Base-by-base conservation (phyloP, 1,284 basidiomycete species). In the Volvariella volvacea region DNA sequence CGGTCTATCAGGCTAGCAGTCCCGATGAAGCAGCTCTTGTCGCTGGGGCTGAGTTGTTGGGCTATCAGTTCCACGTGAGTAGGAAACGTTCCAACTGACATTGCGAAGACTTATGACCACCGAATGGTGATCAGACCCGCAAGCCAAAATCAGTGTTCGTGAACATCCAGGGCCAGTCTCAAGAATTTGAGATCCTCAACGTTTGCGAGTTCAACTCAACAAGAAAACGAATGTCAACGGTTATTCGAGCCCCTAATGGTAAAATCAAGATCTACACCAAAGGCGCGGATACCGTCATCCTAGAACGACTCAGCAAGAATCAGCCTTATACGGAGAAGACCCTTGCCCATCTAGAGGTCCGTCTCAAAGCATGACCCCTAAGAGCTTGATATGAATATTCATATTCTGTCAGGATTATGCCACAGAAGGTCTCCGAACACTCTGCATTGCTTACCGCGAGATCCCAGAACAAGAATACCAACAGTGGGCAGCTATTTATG, bases 201-300 rank as follows among this genome's bases (percentile, higher is more conserved):
- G 87, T 99, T 39, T 96, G 93, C 75, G 96, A 99, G 64, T 99
- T 99, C 76, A 99, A 98, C 63, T 96, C 92, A 39, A 92, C 92
- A 1, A 79, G 95, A 39, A 99, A 99, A 62, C 80, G 96, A 46
- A 99, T 99, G 96, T 97, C 94, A 16, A 94, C 92, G 1, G 68
- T 99, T 47, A 81, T 99, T 20, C 82, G 92, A 14, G 75, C 80
- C 28, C 88, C 94, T 0, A 84, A 93, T 55, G 92, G 95, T 44
- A 84, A 82, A 60, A 91, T 99, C 68, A 96, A 93, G 66, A 66
- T 99, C 9, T 98, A 90, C 61, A 93, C 88, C 56, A 99, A 99
- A 64, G 96, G 96, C 22, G 96, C 96, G 1, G 96, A 99, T 61
- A 98, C 93, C 1, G 96, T 99, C 54, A 97, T 97, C 54, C 68